Conservation (phyloP, 345 rosid species). For the Citrus maxima region DNA sequence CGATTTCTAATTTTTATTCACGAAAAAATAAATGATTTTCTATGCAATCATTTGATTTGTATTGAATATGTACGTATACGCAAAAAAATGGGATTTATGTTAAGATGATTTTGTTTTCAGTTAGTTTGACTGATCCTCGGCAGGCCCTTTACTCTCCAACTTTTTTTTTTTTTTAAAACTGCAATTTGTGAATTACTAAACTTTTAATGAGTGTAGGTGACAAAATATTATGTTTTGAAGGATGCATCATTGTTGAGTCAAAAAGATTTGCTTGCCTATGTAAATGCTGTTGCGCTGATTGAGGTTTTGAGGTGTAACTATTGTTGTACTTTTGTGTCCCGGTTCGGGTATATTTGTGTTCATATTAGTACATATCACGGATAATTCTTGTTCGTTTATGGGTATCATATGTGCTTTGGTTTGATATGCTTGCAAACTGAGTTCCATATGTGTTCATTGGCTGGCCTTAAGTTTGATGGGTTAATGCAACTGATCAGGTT, state of each 20-base stretch:
- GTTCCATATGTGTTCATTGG: background rate
- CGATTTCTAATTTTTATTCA: background rate
- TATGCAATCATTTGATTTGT: background rate
- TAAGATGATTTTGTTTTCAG: background rate
- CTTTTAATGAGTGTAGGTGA: background rate
- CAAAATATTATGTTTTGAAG: background rate
- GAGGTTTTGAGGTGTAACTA: background rate
- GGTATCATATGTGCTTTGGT: background rate
- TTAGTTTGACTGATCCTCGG: background rate
- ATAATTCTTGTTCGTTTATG: background rate
- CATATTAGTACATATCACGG: background rate
- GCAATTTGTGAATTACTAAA: background rate
- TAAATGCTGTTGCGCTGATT: background rate
- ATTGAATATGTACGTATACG: background rate
- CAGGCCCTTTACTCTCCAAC: background rate
- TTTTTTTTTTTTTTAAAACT: no score
- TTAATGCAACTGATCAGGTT: slow-evolving; percentile 45
- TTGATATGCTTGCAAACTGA: background rate
- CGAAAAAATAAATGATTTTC: background rate
- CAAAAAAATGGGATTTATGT: background rate
- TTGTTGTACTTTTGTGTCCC: background rate
- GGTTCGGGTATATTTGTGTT: background rate
- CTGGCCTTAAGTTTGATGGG: background rate
- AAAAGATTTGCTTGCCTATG: background rate
- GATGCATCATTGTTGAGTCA: background rate